These are phyloP conservation scores for Aureobasidium zeae DNA, from an alignment of 2,329 filamentous ascomycete genomes.

Conservation along the genomic window DNA sequence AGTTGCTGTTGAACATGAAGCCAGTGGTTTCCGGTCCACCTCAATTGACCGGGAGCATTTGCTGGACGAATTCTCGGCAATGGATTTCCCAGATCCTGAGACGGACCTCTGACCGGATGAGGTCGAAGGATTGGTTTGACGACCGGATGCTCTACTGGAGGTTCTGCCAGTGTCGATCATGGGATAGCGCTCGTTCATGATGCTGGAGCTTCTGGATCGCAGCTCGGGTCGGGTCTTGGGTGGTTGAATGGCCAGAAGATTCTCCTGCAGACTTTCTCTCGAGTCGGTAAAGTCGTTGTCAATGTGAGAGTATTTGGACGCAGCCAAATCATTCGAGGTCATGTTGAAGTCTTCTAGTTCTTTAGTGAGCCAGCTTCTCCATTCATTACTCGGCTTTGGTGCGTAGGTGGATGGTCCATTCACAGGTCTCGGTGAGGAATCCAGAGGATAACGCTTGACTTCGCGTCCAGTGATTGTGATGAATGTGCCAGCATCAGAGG, in stretches of 20 bases:
- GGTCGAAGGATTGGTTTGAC: conserved; percentile 1
- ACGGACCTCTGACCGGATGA: neutral
- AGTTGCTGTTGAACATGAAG: neutral
- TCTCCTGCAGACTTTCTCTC: conserved; percentile 16
- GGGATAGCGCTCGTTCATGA: conserved; percentile 39
- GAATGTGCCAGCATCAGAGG: conserved; percentile 28
- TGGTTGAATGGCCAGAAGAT: conserved; percentile 10
- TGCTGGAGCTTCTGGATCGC: conserved; percentile 23
- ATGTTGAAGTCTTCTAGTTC: conserved; percentile 34
- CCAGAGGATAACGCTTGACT: conserved; percentile 35
- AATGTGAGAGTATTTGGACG: neutral
- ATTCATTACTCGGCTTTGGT: conserved; percentile 33
- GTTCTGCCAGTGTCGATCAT: conserved; percentile 30
- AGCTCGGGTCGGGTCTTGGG: conserved; percentile 18
- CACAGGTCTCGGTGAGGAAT: conserved; percentile 17
- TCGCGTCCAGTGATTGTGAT: conserved; percentile 37
- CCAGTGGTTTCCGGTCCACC: neutral
- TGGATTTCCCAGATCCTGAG: conserved; percentile 2
- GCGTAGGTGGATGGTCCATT: conserved; percentile 19
- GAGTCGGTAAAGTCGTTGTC: neutral
- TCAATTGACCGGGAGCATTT: neutral
- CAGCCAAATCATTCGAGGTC: conserved; percentile 22
- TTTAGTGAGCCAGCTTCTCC: conserved; percentile 39
- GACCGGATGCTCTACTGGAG: conserved; percentile 18
- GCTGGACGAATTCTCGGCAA: neutral